Evolutionary conservation across 164 flowering plant genomes (phyloP).

Genomic region (Magnolia officinalis): DNA sequence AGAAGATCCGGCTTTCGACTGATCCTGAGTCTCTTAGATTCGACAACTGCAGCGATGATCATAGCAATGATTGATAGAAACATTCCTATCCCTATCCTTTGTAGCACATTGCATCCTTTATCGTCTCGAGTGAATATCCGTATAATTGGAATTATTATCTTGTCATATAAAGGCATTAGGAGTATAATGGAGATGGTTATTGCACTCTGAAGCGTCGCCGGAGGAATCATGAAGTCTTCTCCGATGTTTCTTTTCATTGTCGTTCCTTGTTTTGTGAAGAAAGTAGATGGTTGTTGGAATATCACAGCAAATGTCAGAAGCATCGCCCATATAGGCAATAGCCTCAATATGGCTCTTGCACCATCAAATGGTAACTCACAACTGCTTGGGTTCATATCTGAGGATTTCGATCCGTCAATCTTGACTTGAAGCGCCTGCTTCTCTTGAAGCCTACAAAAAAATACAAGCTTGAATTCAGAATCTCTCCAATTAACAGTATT

Average conservation of each 20-base stretch:
- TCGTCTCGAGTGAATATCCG: not conserved
- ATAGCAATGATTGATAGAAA: slow-evolving; percentile 9
- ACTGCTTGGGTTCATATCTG: not conserved
- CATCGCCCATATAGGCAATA: slow-evolving; percentile 10
- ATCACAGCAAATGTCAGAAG: slow-evolving; percentile 4
- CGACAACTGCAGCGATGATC: slow-evolving; percentile 10
- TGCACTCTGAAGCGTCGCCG: not conserved
- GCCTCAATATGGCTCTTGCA: slow-evolving; percentile 1
- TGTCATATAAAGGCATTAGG: slow-evolving; percentile 1
- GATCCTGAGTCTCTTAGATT: slow-evolving; percentile 3
- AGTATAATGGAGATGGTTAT: not conserved
- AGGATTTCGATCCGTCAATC: not conserved
- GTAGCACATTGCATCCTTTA: slow-evolving; percentile 2
- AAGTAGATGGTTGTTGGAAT: slow-evolving; percentile 11
- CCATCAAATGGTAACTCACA: not conserved
- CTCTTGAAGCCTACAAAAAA: slow-evolving; percentile 54
- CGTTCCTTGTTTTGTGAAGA: slow-evolving; percentile 15
- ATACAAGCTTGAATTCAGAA: not conserved
- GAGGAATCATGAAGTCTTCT: not conserved
- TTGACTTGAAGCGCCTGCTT: not conserved
- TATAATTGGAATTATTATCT: not conserved
- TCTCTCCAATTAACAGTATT: no score
- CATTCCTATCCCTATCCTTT: slow-evolving; percentile 14
- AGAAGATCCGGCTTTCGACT: not conserved
- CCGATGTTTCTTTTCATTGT: slow-evolving; percentile 8